Conservation (phyloP, 2,329 filamentous ascomycete species). For the Aspergillus niger region DNA sequence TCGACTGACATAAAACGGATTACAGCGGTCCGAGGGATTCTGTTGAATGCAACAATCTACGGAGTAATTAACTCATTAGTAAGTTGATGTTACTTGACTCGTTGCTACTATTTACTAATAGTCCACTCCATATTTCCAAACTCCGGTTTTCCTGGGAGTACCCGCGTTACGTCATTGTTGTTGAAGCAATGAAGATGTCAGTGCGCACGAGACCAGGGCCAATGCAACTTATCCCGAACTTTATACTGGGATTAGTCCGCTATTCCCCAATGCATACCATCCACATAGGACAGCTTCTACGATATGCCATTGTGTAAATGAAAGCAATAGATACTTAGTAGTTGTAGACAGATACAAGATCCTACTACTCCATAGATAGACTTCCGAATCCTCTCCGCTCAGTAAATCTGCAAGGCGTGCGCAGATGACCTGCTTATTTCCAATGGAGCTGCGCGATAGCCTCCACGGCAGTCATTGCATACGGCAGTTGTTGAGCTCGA, state of each 20-base stretch:
- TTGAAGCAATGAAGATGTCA: constrained; percentile 10
- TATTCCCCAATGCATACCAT: neutral
- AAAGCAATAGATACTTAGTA: no score
- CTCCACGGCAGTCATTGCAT: neutral
- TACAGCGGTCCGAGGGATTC: constrained; percentile 2
- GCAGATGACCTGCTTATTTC: constrained; percentile 3
- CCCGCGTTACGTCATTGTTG: constrained; percentile 5
- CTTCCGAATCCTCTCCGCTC: neutral
- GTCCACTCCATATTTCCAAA: neutral
- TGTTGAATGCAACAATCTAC: neutral
- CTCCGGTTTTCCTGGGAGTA: neutral
- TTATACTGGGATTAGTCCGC: constrained; percentile 1
- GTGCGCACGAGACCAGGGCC: constrained; percentile 6
- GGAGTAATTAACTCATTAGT: no score
- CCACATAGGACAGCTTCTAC: neutral
- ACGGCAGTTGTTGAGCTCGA: no score
- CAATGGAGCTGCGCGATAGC: neutral
- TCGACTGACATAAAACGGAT: neutral
- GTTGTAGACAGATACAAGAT: neutral
- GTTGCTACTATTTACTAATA: no score
- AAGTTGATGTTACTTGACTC: no score
- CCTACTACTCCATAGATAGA: neutral
- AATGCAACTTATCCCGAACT: constrained; percentile 1
- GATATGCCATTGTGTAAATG: no score
- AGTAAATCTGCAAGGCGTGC: neutral